phyloP scores from a whole-genome alignment of 345 rosid species.

The Lagerstroemia speciosa region DNA sequence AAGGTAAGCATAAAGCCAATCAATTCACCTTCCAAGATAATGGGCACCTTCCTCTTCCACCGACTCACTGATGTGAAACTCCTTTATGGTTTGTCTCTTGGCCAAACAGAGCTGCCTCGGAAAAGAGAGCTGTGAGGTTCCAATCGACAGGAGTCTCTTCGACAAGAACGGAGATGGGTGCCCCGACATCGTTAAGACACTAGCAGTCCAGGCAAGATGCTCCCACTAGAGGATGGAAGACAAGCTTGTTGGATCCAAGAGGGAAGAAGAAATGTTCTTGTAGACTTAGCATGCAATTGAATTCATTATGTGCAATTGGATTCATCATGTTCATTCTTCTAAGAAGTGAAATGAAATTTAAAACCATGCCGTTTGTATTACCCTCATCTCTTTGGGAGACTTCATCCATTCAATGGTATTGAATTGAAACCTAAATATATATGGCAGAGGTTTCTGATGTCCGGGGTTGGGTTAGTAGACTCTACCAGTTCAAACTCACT shows the following conservation, averaged over 20 bases:
- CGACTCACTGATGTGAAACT: background rate
- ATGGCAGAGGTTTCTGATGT: no score
- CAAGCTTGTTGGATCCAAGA: background rate
- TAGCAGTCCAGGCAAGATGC: conserved; percentile 71
- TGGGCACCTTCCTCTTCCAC: background rate
- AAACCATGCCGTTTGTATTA: no score
- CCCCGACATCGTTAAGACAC: conserved; percentile 30
- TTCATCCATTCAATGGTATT: no score
- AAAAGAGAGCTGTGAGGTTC: conserved; percentile 22
- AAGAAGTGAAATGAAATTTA: background rate
- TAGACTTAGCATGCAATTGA: background rate
- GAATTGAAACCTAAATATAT: no score
- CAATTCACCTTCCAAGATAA: background rate
- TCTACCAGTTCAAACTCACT: no score
- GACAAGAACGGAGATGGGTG: conserved; percentile 17
- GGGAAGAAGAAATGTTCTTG: background rate
- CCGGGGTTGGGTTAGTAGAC: no score
- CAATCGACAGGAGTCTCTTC: conserved; percentile 18
- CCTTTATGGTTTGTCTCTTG: background rate
- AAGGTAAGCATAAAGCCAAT: conserved; percentile 10
- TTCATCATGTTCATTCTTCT: background rate
- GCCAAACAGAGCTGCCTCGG: conserved; percentile 25
- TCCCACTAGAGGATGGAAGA: conserved; percentile 6
- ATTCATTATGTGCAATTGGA: no score
- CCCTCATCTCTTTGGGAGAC: no score